Percentiles rank a stretch among this genome's conserved stretches.
phyloP scores from a whole-genome alignment of 2,329 filamentous ascomycete genomes.

The Geosmithia flava region DNA sequence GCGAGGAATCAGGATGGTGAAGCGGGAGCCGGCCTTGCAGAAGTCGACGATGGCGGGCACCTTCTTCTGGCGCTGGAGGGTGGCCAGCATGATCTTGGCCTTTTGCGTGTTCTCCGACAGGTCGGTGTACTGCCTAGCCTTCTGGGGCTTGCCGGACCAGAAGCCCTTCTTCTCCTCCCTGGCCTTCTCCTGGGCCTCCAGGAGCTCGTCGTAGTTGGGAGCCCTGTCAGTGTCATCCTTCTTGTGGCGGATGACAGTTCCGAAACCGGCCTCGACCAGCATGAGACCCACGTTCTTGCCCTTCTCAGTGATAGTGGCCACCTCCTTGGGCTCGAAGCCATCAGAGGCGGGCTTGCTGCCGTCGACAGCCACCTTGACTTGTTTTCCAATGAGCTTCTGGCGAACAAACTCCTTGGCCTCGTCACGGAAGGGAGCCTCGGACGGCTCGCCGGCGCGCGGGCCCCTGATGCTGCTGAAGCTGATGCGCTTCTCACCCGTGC shows the following conservation, averaged over 20 bases:
- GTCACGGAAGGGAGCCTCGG: slow-evolving; percentile 77
- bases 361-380: slow-evolving; percentile 79
- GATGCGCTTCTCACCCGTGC: slow-evolving; percentile 72
- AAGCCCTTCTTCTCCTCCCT: slow-evolving; percentile 87
- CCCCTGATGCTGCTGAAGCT: slow-evolving; percentile 88
- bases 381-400: slow-evolving; percentile 91
- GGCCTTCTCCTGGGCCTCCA: slow-evolving; percentile 69
- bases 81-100: slow-evolving; percentile 84
- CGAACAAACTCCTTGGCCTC: slow-evolving; percentile 95
- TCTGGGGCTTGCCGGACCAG: slow-evolving; percentile 83
- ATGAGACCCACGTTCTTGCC: slow-evolving; percentile 77
- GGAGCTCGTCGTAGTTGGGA: slow-evolving; percentile 82
- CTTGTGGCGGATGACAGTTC: slow-evolving; percentile 86
- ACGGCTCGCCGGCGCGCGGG: slow-evolving; percentile 76
- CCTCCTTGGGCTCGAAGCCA: slow-evolving; percentile 87
- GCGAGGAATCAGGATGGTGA: slow-evolving; percentile 81
- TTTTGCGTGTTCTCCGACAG: slow-evolving; percentile 89
- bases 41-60: slow-evolving; percentile 92
- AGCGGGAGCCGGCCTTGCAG: slow-evolving; percentile 92
- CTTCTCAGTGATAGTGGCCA: slow-evolving; percentile 74
- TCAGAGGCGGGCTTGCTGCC: slow-evolving; percentile 83
- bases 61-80: slow-evolving; percentile 81
- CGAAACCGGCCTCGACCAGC: slow-evolving; percentile 87
- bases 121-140: slow-evolving; percentile 72
- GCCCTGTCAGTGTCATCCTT: slow-evolving; percentile 91